Evolutionary conservation across 257 asterid genomes (phyloP).

Genomic region (Thymus quinquecostatus): DNA sequence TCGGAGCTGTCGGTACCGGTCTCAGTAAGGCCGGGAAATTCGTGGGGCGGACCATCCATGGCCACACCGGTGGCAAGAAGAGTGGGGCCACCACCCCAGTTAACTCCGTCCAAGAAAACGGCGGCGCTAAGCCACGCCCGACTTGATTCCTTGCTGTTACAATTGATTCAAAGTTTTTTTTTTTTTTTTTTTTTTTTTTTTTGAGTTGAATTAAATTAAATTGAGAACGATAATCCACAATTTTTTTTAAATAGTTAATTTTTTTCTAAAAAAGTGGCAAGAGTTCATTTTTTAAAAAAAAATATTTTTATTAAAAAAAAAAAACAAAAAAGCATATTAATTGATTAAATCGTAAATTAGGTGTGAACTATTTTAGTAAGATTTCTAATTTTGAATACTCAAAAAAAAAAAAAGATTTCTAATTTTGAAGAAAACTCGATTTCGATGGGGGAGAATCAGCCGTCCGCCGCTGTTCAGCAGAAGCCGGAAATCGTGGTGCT

Average conservation of each 20-base stretch:
- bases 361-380: no score
- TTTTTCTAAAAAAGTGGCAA: no score
- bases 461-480: neutral
- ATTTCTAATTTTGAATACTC: no score
- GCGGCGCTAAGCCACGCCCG: conserved; percentile 61
- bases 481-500: conserved; percentile 52
- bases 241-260: no score
- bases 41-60: conserved; percentile 69
- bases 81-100: conserved; percentile 59
- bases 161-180: neutral
- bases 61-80: conserved; percentile 53
- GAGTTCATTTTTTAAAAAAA: no score
- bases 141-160: conserved; percentile 11
- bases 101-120: conserved; percentile 57
- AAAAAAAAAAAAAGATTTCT: no score
- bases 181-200: neutral
- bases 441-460: neutral
- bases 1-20: conserved; percentile 74
- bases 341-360: no score
- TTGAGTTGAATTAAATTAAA: no score
- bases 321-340: no score
- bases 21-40: conserved; percentile 75
- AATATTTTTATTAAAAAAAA: no score
- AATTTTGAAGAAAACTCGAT: no score
- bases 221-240: no score